phyloP scores from a whole-genome alignment of 495 filamentous ascomycete genomes.

The Penicillium salamii region DNA sequence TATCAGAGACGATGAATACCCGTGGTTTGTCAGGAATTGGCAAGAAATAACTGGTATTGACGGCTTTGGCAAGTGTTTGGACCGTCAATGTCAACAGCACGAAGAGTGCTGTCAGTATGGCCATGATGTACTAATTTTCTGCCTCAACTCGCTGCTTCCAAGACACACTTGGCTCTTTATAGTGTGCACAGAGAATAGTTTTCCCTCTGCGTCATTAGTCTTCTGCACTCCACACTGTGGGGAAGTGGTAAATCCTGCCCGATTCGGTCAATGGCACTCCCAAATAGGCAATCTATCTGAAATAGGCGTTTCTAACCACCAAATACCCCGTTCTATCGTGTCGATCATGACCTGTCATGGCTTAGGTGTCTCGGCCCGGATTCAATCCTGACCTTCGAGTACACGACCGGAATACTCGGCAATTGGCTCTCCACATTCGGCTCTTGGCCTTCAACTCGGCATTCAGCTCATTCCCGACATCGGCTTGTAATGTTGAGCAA shows the following conservation, averaged over 20 bases:
- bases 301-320: not conserved
- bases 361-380: no score
- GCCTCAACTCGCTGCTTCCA: no score
- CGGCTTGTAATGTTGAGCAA: no score
- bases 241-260: not conserved
- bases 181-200: not conserved
- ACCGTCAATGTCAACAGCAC: conserved; percentile 8
- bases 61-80: conserved; percentile 4
- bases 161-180: not conserved
- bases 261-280: not conserved
- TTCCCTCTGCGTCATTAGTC: not conserved
- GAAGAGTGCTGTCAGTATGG: not conserved
- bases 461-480: no score
- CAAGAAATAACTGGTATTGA: conserved; percentile 7
- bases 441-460: no score
- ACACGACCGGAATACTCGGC: no score
- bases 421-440: no score
- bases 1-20: conserved; percentile 39
- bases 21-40: conserved; percentile 18
- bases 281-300: not conserved
- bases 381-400: no score
- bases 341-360: not conserved
- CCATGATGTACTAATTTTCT: not conserved
- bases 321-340: not conserved
- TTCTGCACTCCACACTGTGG: not conserved